Base-by-base conservation (phyloP, 2,329 filamentous ascomycete genomes). In the Pseudogymnoascus sp. region DNA sequence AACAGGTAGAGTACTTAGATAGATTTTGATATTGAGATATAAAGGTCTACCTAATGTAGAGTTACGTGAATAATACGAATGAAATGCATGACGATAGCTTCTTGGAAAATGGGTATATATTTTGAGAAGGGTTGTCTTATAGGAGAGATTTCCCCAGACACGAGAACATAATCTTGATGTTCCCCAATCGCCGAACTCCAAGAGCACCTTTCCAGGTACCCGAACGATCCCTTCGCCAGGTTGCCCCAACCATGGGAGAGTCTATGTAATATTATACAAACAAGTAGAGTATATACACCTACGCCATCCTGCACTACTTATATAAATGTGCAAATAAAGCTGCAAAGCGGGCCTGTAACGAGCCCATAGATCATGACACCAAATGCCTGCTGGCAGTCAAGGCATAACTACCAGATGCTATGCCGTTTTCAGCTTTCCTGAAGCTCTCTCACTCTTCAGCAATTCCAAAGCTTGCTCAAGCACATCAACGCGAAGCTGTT, bases 401-500 rank as follows among this genome's bases (percentile, higher is more conserved):
- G 1, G 45, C 14, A 54, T 16, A 31, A 5, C 14, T 51, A 8
- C 23, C 14, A 29, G 12, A 6, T 29, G 2, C n/a, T 54, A 57
- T 6, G 51, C 51, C 7, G 16, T 57, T 61, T 36, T 61, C 5
- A 42, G 23, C 60, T 64, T 69, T 70, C 63, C 64, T 65, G 64
- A 70, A 70, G 8, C 61, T 71, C 45, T 60, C 16, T 63, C 45
- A 14, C 29, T 62, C 62, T 65, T 68, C 66, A 74, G 69, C 47
- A 71, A 69, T 62, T 71, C 69, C 42, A 75, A 61, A 5, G 71
- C 67, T 63, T 71, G 66, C 64, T 75, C 73, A 26, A 75, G 42
- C 14, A 66, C 68, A 21, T 73, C 70, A 2, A 75, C 68, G n/a
- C 72, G 67, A 39, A 45, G 63, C 57, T 72, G 66, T 34, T 69